phyloP scores from a whole-genome alignment of 2,329 filamentous ascomycete species.

The Cordyceps militaris region DNA sequence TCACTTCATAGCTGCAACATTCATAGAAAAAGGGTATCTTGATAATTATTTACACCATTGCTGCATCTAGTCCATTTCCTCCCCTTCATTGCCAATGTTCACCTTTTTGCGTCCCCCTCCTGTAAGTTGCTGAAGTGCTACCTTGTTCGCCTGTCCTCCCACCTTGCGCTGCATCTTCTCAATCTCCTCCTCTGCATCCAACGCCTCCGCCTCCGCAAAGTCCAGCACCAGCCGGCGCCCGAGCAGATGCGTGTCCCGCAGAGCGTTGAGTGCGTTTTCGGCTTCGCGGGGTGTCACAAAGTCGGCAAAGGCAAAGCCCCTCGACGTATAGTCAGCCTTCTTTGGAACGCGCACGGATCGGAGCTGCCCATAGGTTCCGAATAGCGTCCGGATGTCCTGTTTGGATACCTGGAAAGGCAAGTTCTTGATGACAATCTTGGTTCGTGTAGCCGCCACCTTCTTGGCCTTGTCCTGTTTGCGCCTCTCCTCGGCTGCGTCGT shows the following conservation, averaged over 20 bases:
- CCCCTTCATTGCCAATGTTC: conserved; percentile 68
- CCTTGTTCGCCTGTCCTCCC: conserved; percentile 80
- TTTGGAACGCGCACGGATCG: conserved; percentile 89
- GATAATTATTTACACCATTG: conserved; percentile 14
- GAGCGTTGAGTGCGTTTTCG: conserved; percentile 78
- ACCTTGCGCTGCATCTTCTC: conserved; percentile 96
- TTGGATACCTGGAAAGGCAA: conserved; percentile 92
- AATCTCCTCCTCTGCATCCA: conserved; percentile 93
- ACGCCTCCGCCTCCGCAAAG: conserved; percentile 79
- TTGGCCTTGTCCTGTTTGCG: conserved; percentile 76
- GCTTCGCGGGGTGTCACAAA: conserved; percentile 90
- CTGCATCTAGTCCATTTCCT: conserved; percentile 37
- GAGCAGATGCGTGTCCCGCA: conserved; percentile 88
- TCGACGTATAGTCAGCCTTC: conserved; percentile 82
- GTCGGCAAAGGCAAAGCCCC: conserved; percentile 95
- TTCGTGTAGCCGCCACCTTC: conserved; percentile 67
- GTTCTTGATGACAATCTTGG: conserved; percentile 98
- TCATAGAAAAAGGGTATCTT: conserved; percentile 6
- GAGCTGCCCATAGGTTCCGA: conserved; percentile 85
- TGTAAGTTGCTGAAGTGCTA: conserved; percentile 82
- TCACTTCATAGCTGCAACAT: background rate
- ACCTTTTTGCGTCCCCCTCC: conserved; percentile 81
- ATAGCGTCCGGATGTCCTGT: conserved; percentile 80
- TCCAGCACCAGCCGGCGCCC: conserved; percentile 85
- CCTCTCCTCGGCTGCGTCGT: conserved; percentile 81